Evolutionary conservation across 805 yeast genomes (phyloP).

Genomic region (Candida insectorum): DNA sequence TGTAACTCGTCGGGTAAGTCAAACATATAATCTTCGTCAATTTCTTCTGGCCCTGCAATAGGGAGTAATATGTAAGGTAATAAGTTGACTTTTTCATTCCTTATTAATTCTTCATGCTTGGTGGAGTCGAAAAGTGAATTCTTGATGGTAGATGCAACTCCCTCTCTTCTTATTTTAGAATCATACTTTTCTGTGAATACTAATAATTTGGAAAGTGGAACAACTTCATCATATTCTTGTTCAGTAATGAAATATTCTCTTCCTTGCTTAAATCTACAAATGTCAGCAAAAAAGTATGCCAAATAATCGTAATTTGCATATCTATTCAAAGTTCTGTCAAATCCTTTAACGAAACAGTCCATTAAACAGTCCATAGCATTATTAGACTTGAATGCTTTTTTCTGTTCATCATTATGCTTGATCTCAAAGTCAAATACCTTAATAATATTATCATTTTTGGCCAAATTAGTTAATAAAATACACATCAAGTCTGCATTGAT

Average conservation of each 20-base stretch:
- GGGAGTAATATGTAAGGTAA: constrained; percentile 83
- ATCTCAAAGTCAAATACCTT: constrained; percentile 42
- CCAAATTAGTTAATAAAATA: constrained; percentile 80
- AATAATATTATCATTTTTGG: constrained; percentile 67
- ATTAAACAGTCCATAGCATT: constrained; percentile 73
- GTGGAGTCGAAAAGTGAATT: constrained; percentile 81
- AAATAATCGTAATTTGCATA: constrained; percentile 78
- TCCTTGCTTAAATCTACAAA: constrained; percentile 73
- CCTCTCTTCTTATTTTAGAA: constrained; percentile 78
- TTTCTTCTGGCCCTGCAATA: constrained; percentile 70
- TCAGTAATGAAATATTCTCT: constrained; percentile 71
- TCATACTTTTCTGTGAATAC: constrained; percentile 83
- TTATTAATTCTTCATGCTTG: constrained; percentile 57
- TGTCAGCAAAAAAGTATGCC: constrained; percentile 84
- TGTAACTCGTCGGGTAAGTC: constrained; percentile 87
- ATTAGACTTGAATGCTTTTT: constrained; percentile 49
- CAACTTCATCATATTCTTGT: constrained; percentile 70
- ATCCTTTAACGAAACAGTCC: constrained; percentile 87
- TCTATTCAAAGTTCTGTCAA: constrained; percentile 65
- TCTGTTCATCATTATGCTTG: constrained; percentile 30
- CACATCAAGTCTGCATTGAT: constrained; percentile 76
- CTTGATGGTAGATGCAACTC: constrained; percentile 89
- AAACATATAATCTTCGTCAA: constrained; percentile 80
- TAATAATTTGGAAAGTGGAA: constrained; percentile 76
- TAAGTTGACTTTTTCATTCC: constrained; percentile 62